A percentile compares a stretch with the other conserved stretches of the same genome.
Conservation (phyloP, 352 stramenopile species). For the Albugo laibachii region DNA sequence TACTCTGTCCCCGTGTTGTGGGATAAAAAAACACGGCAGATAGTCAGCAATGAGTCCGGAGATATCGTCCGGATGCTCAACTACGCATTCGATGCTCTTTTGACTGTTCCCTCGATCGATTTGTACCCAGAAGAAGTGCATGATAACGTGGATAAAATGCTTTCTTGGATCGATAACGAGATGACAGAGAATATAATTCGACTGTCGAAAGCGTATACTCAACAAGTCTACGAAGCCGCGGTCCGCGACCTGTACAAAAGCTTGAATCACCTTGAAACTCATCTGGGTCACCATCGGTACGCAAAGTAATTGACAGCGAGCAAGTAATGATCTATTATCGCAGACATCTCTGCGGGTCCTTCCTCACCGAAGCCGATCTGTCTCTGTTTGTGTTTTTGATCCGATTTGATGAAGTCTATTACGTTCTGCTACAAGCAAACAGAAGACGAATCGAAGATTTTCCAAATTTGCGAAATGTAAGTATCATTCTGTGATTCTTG, state of each 20-base stretch:
- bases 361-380: constrained; percentile 60
- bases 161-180: constrained; percentile 83
- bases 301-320: constrained; percentile 17
- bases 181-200: constrained; percentile 88
- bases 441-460: constrained; percentile 78
- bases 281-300: constrained; percentile 40
- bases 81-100: constrained; percentile 47
- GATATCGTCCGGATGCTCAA: constrained; percentile 89
- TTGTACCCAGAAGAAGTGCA: constrained; percentile 63
- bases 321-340: background rate
- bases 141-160: constrained; percentile 75
- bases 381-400: constrained; percentile 68
- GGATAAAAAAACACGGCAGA: constrained; percentile 78
- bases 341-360: constrained; percentile 33
- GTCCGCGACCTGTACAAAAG: constrained; percentile 41
- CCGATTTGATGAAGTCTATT: constrained; percentile 71
- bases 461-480: constrained; percentile 64
- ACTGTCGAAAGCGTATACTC: constrained; percentile 78
- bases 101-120: constrained; percentile 36
- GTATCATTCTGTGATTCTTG: constrained; percentile 3
- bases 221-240: constrained; percentile 76
- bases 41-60: constrained; percentile 88
- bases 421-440: constrained; percentile 80
- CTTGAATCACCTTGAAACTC: constrained; percentile 50
- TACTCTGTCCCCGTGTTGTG: constrained; percentile 84